These are phyloP conservation scores for Peniophora sp. DNA, from an alignment of 1,284 basidiomycete species.

Conservation along the genomic window DNA sequence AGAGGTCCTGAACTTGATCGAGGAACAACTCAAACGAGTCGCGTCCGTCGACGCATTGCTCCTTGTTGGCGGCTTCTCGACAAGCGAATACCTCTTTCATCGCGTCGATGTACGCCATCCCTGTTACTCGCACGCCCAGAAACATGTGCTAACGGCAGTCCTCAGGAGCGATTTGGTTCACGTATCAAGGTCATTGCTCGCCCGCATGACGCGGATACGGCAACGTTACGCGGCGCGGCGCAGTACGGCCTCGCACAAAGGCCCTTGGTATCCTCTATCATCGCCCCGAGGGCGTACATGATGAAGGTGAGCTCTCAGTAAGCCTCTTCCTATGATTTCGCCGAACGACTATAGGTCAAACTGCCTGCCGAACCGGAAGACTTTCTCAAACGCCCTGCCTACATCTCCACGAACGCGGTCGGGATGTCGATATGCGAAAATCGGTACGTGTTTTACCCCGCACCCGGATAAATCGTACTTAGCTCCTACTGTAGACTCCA, in stretches of 20 bases:
- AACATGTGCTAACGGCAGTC: background rate
- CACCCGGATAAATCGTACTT: slow-evolving; percentile 11
- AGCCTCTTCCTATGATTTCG: slow-evolving; percentile 1
- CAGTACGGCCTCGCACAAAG: slow-evolving; percentile 73
- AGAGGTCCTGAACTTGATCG: slow-evolving; percentile 68
- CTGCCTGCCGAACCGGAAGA: slow-evolving; percentile 76
- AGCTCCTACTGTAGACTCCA: slow-evolving; percentile 49
- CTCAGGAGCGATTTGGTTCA: slow-evolving; percentile 52
- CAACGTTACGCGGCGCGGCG: slow-evolving; percentile 74
- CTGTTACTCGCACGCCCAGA: background rate
- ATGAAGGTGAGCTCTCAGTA: slow-evolving; percentile 51
- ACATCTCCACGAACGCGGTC: slow-evolving; percentile 68
- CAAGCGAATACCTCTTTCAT: slow-evolving; percentile 71
- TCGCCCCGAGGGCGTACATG: slow-evolving; percentile 72
- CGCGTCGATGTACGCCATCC: slow-evolving; percentile 55
- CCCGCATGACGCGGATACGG: slow-evolving; percentile 76
- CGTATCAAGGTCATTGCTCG: slow-evolving; percentile 66
- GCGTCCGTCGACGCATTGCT: slow-evolving; percentile 72
- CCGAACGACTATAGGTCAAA: slow-evolving; percentile 49
- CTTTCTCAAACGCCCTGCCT: slow-evolving; percentile 72
- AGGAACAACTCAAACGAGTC: slow-evolving; percentile 58
- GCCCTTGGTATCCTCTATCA: slow-evolving; percentile 67
- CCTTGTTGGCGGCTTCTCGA: slow-evolving; percentile 80
- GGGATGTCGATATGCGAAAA: slow-evolving; percentile 75
- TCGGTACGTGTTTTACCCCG: slow-evolving; percentile 36